Conservation (phyloP, 306 rosid species). For the Malus fusca region DNA sequence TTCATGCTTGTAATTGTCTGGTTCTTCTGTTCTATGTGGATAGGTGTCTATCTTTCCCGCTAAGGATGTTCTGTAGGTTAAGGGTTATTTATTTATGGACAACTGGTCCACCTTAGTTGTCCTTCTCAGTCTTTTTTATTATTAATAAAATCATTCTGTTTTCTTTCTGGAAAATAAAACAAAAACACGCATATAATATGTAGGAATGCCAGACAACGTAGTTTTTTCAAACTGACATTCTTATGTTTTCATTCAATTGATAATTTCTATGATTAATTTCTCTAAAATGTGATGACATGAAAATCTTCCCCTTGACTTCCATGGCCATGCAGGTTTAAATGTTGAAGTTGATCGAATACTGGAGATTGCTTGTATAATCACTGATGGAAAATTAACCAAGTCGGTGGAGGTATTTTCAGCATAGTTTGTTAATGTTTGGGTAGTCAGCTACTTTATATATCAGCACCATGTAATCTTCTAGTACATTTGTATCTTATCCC, state of each 20-base stretch:
- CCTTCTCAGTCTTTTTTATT: background rate
- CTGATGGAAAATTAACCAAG: conserved; percentile 77
- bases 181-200: background rate
- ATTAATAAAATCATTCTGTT: background rate
- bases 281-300: background rate
- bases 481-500: background rate
- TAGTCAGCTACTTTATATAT: background rate
- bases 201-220: background rate
- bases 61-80: background rate
- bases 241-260: background rate
- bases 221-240: background rate
- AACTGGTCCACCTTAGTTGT: background rate
- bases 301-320: background rate
- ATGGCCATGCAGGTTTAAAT: conserved; percentile 55
- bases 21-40: background rate
- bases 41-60: background rate
- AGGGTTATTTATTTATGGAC: background rate
- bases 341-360: conserved; percentile 80
- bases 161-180: background rate
- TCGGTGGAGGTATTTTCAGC: conserved; percentile 52
- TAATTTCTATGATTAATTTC: background rate
- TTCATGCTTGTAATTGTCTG: background rate
- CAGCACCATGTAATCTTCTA: background rate
- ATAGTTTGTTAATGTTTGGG: background rate
- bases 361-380: conserved; percentile 90